Percentiles rank a stretch among this genome's conserved stretches.
Conservation (phyloP, 139 green algal genomes). For the Chlorella sp. region DNA sequence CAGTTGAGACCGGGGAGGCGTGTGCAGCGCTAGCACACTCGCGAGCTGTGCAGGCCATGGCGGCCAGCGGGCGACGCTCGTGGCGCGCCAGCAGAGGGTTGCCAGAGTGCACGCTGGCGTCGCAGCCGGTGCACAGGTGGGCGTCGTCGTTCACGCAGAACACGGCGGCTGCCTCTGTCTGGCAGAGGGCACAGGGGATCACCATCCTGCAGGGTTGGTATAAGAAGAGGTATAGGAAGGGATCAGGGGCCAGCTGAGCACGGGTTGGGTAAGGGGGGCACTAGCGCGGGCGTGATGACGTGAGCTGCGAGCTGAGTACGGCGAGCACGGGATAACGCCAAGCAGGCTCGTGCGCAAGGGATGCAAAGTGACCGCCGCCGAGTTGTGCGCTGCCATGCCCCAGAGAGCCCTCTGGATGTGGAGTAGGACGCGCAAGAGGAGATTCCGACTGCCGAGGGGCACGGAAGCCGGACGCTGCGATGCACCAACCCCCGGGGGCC, state of each 20-base stretch:
- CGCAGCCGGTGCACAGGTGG: conserved; percentile 40
- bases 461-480: too few relatives aligned
- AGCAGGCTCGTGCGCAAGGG: neutral
- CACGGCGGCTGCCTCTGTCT: neutral
- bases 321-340: neutral
- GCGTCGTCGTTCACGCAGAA: conserved; percentile 56
- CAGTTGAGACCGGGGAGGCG: neutral
- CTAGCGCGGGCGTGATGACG: neutral
- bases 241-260: neutral
- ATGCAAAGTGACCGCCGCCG: neutral
- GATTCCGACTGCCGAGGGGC: too few relatives aligned
- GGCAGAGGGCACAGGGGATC: conserved; percentile 39
- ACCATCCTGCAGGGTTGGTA: conserved; percentile 1
- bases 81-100: conserved; percentile 47
- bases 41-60: conserved; percentile 16
- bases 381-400: too few relatives aligned
- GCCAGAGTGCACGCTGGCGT: conserved; percentile 33
- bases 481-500: too few relatives aligned
- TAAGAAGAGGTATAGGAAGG: neutral
- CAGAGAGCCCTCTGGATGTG: too few relatives aligned
- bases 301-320: neutral
- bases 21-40: conserved; percentile 15
- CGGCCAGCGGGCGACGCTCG: conserved; percentile 31
- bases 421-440: too few relatives aligned
- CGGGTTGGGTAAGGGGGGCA: neutral